Conservation (phyloP, 345 rosid genomes). For the Lagerstroemia speciosa region DNA sequence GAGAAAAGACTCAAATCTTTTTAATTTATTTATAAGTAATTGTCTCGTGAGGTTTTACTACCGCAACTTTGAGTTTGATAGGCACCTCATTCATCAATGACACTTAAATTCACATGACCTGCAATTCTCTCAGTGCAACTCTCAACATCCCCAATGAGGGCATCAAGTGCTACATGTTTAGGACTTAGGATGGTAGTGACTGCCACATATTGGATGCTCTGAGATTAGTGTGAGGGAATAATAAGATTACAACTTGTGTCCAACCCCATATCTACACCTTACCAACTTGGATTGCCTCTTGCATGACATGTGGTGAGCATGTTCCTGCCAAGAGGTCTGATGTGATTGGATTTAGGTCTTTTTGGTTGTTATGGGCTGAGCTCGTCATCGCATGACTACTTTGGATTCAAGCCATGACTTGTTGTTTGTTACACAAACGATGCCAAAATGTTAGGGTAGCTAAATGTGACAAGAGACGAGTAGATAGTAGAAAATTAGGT, state of each 20-base stretch:
- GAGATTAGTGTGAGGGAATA: background rate
- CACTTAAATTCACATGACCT: background rate
- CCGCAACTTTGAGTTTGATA: background rate
- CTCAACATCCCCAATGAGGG: background rate
- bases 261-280: background rate
- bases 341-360: too few relatives aligned
- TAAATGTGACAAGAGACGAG: too few relatives aligned
- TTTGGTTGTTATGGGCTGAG: too few relatives aligned
- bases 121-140: background rate
- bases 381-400: too few relatives aligned
- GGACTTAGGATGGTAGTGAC: background rate
- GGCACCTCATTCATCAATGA: background rate
- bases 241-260: background rate
- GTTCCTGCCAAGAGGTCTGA: background rate
- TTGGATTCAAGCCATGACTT: too few relatives aligned
- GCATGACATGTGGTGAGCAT: background rate
- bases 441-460: too few relatives aligned
- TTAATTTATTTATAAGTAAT: too few relatives aligned
- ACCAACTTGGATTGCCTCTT: background rate
- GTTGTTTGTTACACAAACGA: too few relatives aligned
- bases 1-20: too few relatives aligned
- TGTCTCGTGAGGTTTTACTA: background rate
- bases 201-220: background rate
- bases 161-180: background rate
- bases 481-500: too few relatives aligned